A percentile compares a stretch with the other conserved stretches of the same genome.
phyloP scores from a whole-genome alignment of 805 yeast species.

The Geotrichum ghanense region DNA sequence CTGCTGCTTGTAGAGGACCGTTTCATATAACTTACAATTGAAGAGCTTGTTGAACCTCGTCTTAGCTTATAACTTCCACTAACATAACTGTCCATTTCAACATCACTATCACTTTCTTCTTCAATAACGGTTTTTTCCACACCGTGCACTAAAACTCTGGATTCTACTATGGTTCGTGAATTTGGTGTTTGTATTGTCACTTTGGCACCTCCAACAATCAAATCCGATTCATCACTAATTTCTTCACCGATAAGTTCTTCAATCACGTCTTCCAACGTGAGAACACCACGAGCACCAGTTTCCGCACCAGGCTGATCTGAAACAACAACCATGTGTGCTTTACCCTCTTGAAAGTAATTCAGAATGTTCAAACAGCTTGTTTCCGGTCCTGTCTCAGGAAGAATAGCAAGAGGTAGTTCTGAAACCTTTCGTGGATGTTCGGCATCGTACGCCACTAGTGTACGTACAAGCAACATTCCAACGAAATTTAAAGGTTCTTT shows the following conservation, averaged over 20 bases:
- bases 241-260: conserved; percentile 97
- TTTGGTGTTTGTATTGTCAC: conserved; percentile 47
- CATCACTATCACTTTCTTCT: conserved; percentile 21
- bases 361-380: conserved; percentile 89
- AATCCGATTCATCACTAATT: conserved; percentile 92
- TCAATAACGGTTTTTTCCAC: conserved; percentile 79
- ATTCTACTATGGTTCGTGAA: conserved; percentile 62
- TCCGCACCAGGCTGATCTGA: conserved; percentile 73
- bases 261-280: conserved; percentile 94
- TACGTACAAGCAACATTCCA: conserved; percentile 90
- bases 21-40: neutral
- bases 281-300: conserved; percentile 78
- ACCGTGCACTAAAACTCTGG: conserved; percentile 73
- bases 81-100: neutral
- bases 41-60: neutral
- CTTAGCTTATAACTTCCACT: neutral
- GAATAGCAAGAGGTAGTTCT: conserved; percentile 86
- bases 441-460: conserved; percentile 89
- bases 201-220: conserved; percentile 79
- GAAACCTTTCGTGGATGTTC: conserved; percentile 90
- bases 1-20: neutral
- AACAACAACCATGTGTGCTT: conserved; percentile 93
- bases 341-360: conserved; percentile 96
- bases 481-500: conserved; percentile 81
- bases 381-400: conserved; percentile 86